These are phyloP conservation scores for Trifolium fragiferum DNA, from an alignment of 306 rosid species.

Conservation along the genomic window DNA sequence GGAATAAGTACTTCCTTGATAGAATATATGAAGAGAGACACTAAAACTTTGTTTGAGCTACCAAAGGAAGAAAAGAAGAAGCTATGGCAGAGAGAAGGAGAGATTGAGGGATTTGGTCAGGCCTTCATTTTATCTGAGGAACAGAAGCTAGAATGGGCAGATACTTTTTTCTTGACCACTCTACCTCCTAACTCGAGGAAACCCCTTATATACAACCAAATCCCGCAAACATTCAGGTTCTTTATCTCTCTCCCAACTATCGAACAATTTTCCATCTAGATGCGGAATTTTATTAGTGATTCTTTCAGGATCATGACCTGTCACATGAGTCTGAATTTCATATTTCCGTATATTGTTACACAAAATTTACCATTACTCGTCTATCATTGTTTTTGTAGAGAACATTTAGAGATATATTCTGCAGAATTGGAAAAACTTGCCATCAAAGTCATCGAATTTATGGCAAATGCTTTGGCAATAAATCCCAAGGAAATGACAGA, in stretches of 20 bases:
- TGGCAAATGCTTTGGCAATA: slow-evolving; percentile 38
- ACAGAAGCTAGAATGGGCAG: slow-evolving; percentile 61
- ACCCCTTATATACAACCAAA: slow-evolving; percentile 48
- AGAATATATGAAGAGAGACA: slow-evolving; percentile 48
- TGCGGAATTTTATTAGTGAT: no score
- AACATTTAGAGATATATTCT: slow-evolving; percentile 23
- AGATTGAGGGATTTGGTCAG: slow-evolving; percentile 53
- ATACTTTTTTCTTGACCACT: slow-evolving; percentile 36
- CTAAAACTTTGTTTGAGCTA: slow-evolving; percentile 42
- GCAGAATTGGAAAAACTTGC: slow-evolving; percentile 15
- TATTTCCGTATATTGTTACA: no score
- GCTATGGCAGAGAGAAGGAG: slow-evolving; percentile 47
- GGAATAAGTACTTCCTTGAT: slow-evolving; percentile 47
- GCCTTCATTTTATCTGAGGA: slow-evolving; percentile 50
- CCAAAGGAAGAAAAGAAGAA: slow-evolving; percentile 51
- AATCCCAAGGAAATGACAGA: slow-evolving; percentile 32
- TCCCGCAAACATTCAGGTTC: slow-evolving; percentile 47
- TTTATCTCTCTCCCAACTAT: not conserved
- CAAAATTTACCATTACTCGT: not conserved
- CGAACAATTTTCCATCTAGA: no score
- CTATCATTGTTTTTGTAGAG: slow-evolving; percentile 8
- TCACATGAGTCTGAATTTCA: no score
- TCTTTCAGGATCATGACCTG: no score
- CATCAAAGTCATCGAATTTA: slow-evolving; percentile 17
- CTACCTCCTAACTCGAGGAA: slow-evolving; percentile 47